Base-by-base conservation (phyloP, 306 rosid genomes). In the Inga oerstediana region DNA sequence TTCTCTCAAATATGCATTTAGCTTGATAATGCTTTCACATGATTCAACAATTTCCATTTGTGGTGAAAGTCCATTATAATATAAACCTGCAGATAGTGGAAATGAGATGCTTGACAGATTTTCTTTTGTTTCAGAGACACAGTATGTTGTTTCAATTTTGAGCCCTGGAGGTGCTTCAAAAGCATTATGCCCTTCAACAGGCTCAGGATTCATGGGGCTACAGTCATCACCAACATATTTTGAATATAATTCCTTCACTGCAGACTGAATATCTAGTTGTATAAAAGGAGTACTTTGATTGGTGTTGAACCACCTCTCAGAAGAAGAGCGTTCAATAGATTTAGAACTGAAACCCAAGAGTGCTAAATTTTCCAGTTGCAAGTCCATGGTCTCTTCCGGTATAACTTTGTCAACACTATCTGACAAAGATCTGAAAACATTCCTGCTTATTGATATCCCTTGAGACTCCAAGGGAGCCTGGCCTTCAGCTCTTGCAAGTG, bases 71-170 rank as follows among this genome's bases (percentile, higher is more conserved):
- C 98, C 95, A 79, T 79, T 84, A 74, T 86, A 91, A 72, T 87
- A 93, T 27, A 87, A 87, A 56, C 97, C 97, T 22, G 98, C 98
- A 75, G 94, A 95, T 51, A 78, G 84, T 75, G 97, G 92, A 81
- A 91, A 93, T 37, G 89, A 81, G 87, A 91, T 61, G 20, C 75
- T 85, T 48, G 92, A 70, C 44, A 82, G 81, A 79, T 87, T 85
- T 77, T 82, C 87, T 80, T 84, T 92, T 77, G 88, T 87, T 81
- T 79, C 84, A 24, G 82, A 88, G 52, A 90, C 77, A n/a, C 30
- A 62, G 71, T 87, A 93, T 54, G 87, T 84, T 73, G 82, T 94
- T 76, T 86, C 89, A 64, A 48, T 35, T 39, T 72, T 75, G 76
- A 78, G 48, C 59, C 77, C 71, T 70, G 72, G 49, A 16, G 54